These are phyloP conservation scores for Panus rudis DNA, from an alignment of 768 basidiomycete species.

Conservation along the genomic window DNA sequence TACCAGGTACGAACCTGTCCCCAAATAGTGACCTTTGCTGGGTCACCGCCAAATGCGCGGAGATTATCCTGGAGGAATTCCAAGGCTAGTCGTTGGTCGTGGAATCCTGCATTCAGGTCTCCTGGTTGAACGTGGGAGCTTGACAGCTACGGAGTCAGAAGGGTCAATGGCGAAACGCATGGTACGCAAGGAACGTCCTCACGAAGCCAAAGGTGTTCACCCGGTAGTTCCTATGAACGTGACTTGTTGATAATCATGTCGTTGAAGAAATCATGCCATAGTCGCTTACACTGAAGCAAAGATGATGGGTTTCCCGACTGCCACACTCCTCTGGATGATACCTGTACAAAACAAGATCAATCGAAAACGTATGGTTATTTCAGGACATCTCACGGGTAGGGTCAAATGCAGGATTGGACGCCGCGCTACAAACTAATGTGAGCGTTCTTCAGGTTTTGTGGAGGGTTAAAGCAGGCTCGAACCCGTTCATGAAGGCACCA, in stretches of 20 bases:
- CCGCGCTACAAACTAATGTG: slow-evolving; percentile 27
- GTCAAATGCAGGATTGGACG: slow-evolving; percentile 35
- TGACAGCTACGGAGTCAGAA: slow-evolving; percentile 31
- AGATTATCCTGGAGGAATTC: slow-evolving; percentile 62
- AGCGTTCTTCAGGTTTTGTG: neutral
- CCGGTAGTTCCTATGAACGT: slow-evolving; percentile 41
- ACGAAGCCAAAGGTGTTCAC: slow-evolving; percentile 55
- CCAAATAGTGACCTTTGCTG: slow-evolving; percentile 48
- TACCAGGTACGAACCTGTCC: slow-evolving; percentile 34
- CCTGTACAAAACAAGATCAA: slow-evolving; percentile 22
- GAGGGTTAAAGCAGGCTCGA: slow-evolving; percentile 4
- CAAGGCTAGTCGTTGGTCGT: slow-evolving; percentile 53
- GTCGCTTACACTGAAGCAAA: slow-evolving; percentile 33
- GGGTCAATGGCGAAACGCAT: neutral
- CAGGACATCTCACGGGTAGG: slow-evolving; percentile 35
- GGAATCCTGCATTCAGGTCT: slow-evolving; percentile 34
- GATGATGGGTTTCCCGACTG: slow-evolving; percentile 45
- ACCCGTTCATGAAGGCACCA: slow-evolving; percentile 42
- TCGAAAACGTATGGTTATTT: neutral
- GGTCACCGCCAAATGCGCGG: slow-evolving; percentile 38
- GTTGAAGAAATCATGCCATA: neutral
- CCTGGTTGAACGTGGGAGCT: slow-evolving; percentile 37
- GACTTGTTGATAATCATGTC: neutral
- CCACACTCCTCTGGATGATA: slow-evolving; percentile 41
- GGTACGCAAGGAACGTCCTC: slow-evolving; percentile 11